Base-by-base conservation (phyloP, 2,329 filamentous ascomycete species). In the Apiospora phragmitis region DNA sequence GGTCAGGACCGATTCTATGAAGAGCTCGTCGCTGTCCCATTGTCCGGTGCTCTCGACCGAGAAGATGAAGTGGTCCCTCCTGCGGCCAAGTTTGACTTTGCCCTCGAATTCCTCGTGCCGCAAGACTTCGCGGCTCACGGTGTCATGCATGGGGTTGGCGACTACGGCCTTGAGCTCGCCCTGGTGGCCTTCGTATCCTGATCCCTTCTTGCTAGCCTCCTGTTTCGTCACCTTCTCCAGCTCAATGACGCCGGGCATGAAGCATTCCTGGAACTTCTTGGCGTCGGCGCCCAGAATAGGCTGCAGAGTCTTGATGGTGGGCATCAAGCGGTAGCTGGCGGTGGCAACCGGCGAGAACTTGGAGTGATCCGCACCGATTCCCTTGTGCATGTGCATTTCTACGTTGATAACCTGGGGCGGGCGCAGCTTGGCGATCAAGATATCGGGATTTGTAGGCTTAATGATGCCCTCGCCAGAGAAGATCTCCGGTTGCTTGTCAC, bases 311-410 rank as follows among this genome's bases (percentile, higher is more conserved):
- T 89, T 88, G 81, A 99, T 98, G 75, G 91, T 91, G 9, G 96
- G 96, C 79, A 99, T 85, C 26, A 99, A 88, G 67, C 96, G 91
- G 85, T 99, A 99, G 32, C 93, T 94, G 3, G 96, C 96, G 1
- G 96, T 98, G 3, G 95, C 95, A 45, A 98, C 96, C 65, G 96
- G 96, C 0, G 94, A 97, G 85, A 96, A 99, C 83, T 99, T 99
- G 76, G 96, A 92, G 81, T 99, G 96, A 82, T 99, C 96, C 74
- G 92, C 90, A 66, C 96, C 96, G 75, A 97, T 91, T 72, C 97
- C 96, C 84, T 98, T 97, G 84, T 97, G 91, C 84, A 95, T 96
- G 85, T 98, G 95, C 88, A 97, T 92, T 75, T 93, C 91, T 72
- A 98, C 86, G 78, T 93, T 88, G 77, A 99, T 93, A 76, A 90